A percentile compares a stretch with the other conserved stretches of the same genome.
Evolutionary conservation across 352 stramenopile genomes (phyloP).

Genomic region (Phytophthora sp.): DNA sequence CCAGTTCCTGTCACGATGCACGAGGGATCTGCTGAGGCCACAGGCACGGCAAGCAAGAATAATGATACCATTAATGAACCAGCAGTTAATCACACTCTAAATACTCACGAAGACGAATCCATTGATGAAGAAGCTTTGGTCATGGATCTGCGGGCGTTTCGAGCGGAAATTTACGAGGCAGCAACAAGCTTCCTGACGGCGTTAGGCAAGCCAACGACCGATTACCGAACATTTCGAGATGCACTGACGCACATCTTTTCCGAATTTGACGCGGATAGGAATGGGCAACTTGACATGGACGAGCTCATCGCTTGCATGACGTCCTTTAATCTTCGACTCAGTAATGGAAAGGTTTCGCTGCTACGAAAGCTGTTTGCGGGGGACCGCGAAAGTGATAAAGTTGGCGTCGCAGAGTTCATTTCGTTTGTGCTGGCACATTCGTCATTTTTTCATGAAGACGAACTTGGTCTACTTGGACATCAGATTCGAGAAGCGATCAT

Average conservation of each 20-base stretch:
- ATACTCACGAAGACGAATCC: slow-evolving; percentile 3
- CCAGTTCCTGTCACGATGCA: background rate
- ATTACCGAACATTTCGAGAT: slow-evolving; percentile 65
- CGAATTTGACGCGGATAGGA: slow-evolving; percentile 59
- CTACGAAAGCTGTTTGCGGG: slow-evolving; percentile 63
- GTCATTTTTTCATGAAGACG: slow-evolving; percentile 27
- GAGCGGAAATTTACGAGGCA: slow-evolving; percentile 49
- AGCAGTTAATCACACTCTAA: background rate
- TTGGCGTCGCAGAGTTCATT: slow-evolving; percentile 76
- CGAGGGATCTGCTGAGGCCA: background rate
- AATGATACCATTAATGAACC: background rate
- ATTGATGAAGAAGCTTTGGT: slow-evolving; percentile 46
- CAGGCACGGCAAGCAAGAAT: background rate
- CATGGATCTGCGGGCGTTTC: slow-evolving; percentile 38
- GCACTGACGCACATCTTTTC: slow-evolving; percentile 58
- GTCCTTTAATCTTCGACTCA: slow-evolving; percentile 55
- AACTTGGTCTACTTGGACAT: slow-evolving; percentile 61
- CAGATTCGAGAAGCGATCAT: slow-evolving; percentile 58
- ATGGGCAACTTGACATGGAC: slow-evolving; percentile 57
- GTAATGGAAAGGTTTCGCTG: slow-evolving; percentile 46
- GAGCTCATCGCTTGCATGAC: slow-evolving; percentile 61
- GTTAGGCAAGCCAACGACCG: slow-evolving; percentile 23
- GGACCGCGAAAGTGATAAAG: slow-evolving; percentile 34
- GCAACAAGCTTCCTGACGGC: slow-evolving; percentile 40
- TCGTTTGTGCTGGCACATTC: slow-evolving; percentile 66